phyloP scores from a whole-genome alignment of 495 filamentous ascomycete genomes.

The Amphirosellinia nigrospora region DNA sequence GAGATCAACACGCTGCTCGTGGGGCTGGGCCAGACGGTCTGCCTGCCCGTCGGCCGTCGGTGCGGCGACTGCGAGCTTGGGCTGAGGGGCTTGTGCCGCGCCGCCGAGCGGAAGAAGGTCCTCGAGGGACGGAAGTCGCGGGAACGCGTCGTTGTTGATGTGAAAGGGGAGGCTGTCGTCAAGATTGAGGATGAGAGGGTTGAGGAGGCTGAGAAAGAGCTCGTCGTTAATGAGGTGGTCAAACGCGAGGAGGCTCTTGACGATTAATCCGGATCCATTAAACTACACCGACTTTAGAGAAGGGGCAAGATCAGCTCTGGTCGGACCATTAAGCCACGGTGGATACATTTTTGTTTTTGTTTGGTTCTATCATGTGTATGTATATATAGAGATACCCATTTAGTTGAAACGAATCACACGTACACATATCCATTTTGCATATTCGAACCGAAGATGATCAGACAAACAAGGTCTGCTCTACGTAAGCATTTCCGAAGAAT shows the following conservation, averaged over 20 bases:
- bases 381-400: constrained; percentile 14
- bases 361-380: background rate
- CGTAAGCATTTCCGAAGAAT: constrained; percentile 15
- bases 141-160: constrained; percentile 31
- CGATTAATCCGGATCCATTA: constrained; percentile 2
- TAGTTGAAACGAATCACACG: background rate
- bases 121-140: constrained; percentile 49
- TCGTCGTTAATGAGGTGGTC: constrained; percentile 38
- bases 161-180: constrained; percentile 27
- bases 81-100: constrained; percentile 74
- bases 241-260: constrained; percentile 16
- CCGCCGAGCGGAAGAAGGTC: constrained; percentile 65
- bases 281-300: background rate
- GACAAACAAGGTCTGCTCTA: constrained; percentile 5
- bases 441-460: too few relatives aligned
- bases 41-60: constrained; percentile 76
- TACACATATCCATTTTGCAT: background rate
- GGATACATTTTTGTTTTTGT: background rate
- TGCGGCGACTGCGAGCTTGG: constrained; percentile 87
- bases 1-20: constrained; percentile 94
- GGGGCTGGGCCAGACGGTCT: constrained; percentile 86
- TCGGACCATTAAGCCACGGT: background rate
- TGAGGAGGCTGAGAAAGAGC: constrained; percentile 41
- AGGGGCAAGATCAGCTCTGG: background rate
- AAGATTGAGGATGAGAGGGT: constrained; percentile 36